Evolutionary conservation across 176 grass and related monocot species (phyloP).

Genomic region (Melocanna baccifera): DNA sequence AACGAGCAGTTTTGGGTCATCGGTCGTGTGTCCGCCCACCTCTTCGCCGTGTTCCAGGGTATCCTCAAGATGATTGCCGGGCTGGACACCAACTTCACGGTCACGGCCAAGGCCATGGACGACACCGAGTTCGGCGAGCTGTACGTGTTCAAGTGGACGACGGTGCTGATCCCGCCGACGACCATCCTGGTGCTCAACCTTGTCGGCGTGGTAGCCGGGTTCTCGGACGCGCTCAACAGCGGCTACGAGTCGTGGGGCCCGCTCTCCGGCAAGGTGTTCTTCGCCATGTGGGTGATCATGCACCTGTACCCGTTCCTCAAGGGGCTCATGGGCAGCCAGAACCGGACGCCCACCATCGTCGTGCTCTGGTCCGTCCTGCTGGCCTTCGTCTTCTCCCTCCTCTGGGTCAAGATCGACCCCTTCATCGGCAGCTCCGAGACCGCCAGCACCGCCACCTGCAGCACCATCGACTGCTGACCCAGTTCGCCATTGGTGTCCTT

Average conservation of each 20-base stretch:
- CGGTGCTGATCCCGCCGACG: constrained; percentile 89
- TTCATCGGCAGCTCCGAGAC: constrained; percentile 55
- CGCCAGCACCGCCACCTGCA: constrained; percentile 40
- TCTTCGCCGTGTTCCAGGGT: constrained; percentile 96
- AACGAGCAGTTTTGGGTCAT: constrained; percentile 99
- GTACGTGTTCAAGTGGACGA: constrained; percentile 97
- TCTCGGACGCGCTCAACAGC: constrained; percentile 88
- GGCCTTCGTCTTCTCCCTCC: constrained; percentile 87
- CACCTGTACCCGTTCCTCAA: constrained; percentile 98
- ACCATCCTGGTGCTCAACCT: constrained; percentile 84
- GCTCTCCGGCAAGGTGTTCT: constrained; percentile 98
- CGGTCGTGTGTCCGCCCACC: constrained; percentile 81
- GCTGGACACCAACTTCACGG: constrained; percentile 96
- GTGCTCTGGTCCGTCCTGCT: constrained; percentile 89
- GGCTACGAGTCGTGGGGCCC: constrained; percentile 95
- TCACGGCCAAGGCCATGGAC: constrained; percentile 72
- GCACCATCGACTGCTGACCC: constrained; percentile 65
- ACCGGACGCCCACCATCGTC: constrained; percentile 90
- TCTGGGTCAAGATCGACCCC: constrained; percentile 97
- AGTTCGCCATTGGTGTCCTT: background rate
- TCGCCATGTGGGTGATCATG: constrained; percentile 95
- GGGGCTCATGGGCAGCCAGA: constrained; percentile 94
- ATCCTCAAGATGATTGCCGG: constrained; percentile 88
- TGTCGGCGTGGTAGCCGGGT: constrained; percentile 81
- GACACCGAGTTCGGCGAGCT: constrained; percentile 77